These are phyloP conservation scores for Vaccinium corymbosum DNA, from an alignment of 148 eudicot species.

Conservation along the genomic window DNA sequence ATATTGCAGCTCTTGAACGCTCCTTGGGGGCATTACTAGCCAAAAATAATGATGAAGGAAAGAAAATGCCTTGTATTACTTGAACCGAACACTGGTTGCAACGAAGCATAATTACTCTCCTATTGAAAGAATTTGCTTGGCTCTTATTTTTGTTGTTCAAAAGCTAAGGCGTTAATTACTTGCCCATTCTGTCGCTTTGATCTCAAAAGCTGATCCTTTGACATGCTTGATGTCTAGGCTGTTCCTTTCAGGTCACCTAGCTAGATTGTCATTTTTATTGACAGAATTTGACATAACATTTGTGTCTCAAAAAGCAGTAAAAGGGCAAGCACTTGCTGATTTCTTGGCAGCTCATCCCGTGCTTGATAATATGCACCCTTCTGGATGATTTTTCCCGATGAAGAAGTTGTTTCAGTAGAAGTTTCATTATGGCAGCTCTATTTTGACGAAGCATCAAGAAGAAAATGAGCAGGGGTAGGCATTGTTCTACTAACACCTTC, in stretches of 20 bases:
- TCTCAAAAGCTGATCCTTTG: background rate
- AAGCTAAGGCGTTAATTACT: background rate
- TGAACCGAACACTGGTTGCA: background rate
- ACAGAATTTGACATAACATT: background rate
- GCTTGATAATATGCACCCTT: background rate
- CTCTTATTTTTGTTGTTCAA: background rate
- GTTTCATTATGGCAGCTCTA: background rate
- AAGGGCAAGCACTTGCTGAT: background rate
- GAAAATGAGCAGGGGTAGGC: background rate
- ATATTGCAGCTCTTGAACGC: background rate
- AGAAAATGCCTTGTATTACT: too few relatives aligned
- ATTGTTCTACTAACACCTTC: background rate
- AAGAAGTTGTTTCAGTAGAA: background rate
- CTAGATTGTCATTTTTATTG: background rate
- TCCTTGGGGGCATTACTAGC: background rate
- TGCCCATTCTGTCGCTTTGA: background rate
- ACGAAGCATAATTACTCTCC: background rate
- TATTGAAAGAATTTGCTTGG: background rate
- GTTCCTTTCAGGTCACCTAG: background rate
- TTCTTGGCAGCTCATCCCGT: background rate
- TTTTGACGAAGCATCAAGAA: background rate
- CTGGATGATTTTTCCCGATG: background rate
- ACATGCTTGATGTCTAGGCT: background rate
- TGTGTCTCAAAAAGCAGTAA: background rate
- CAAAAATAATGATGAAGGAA: too few relatives aligned